Base-by-base conservation (phyloP, 768 basidiomycete species). In the Russula lepida region DNA sequence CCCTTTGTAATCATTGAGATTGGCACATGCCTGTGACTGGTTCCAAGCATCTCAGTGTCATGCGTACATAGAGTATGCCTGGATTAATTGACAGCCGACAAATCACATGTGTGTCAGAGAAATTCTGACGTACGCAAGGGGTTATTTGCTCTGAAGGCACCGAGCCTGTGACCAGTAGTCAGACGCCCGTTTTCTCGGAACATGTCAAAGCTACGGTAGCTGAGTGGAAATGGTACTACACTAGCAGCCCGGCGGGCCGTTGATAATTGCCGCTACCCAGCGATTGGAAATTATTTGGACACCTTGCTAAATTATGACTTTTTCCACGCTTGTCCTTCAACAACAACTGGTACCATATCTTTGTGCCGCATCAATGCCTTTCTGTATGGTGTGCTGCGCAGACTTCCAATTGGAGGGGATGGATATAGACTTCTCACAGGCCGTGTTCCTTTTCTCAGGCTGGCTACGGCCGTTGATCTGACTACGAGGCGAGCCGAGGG, bases 1-100 rank as follows among this genome's bases (percentile, higher is more conserved):
- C 37, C 43, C 15, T 15, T 41, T 58, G 61, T 58, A 62, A 58
- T 58, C 21, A 53, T 48, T 33, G 35, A 48, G 27, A 47, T 37
- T 59, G 49, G 35, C 21, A 35, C 23, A n/a, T 52, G 21, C 30
- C 41, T 21, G 11, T 28, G 55, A 50, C 55, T 37, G 60, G 60
- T 35, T 51, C 60, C 56, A 46, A 49, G 21, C 15, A 46, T 41
- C 25, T 11, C 32, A 27, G 17, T 39, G 8, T 0, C 35, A 59
- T 41, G 17, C 33, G 35, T 46, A 23, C 21, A 25, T 47, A 47
- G 25, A 27, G 13, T 27, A 27, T 39, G 21, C 39, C 25, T 23
- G 7, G 23, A 43, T 46, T n/a, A 30, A 7, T 37, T 28, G 49
- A 51, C 37, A 30, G 48, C 28, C 1, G 17, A 9, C 11, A 23